Evolutionary conservation across 2,329 filamentous ascomycete species (phyloP).

Genomic region (Cytospora mali): DNA sequence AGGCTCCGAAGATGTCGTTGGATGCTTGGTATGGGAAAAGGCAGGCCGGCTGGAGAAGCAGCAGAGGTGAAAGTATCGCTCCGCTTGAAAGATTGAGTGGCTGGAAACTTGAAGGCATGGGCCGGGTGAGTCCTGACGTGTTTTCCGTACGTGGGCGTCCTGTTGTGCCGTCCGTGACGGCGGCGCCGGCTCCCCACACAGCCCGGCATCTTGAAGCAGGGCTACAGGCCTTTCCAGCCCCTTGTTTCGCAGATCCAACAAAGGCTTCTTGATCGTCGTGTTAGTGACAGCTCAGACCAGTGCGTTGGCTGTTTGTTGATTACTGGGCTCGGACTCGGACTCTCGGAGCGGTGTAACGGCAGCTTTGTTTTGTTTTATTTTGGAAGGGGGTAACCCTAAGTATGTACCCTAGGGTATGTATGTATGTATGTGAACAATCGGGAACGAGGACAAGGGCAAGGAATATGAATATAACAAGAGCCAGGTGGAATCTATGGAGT

Average conservation of each 20-base stretch:
- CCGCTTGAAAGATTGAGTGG: neutral
- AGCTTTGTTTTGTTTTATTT: too few relatives aligned
- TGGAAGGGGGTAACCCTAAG: too few relatives aligned
- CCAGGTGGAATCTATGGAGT: neutral
- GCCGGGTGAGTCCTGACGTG: constrained; percentile 12
- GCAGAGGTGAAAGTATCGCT: constrained; percentile 8
- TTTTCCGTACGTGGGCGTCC: constrained; percentile 16
- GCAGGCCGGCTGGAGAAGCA: constrained; percentile 4
- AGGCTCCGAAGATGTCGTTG: constrained; percentile 14
- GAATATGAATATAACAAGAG: neutral
- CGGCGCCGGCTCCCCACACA: constrained; percentile 11
- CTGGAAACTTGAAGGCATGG: constrained; percentile 7
- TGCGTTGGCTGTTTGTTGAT: neutral
- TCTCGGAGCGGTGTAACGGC: neutral
- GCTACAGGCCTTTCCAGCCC: neutral
- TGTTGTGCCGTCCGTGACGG: constrained; percentile 17
- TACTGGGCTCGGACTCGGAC: neutral
- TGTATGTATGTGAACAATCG: neutral
- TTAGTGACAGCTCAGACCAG: neutral
- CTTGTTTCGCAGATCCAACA: neutral
- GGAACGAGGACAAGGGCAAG: neutral
- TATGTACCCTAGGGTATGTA: too few relatives aligned
- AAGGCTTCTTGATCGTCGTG: neutral
- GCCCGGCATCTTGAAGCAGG: constrained; percentile 1
- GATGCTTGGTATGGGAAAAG: constrained; percentile 7